phyloP scores from a whole-genome alignment of 257 asterid species.

The Solanum chmielewskii region DNA sequence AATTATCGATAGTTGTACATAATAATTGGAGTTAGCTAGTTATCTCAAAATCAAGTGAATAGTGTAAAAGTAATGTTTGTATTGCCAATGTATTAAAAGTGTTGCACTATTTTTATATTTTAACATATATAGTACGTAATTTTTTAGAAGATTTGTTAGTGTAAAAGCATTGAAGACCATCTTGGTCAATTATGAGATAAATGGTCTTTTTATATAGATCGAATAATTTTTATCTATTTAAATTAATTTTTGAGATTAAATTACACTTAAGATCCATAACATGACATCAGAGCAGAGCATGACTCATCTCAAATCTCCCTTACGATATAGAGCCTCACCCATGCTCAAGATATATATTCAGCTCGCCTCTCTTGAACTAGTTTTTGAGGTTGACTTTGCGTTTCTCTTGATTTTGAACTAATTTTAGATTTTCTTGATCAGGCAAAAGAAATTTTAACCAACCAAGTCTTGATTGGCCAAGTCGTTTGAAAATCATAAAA shows the following conservation, averaged over 20 bases:
- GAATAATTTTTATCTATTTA: too few species aligned
- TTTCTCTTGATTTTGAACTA: neutral
- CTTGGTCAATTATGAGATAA: neutral
- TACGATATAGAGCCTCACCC: neutral
- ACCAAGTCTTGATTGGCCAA: slow-evolving; percentile 40
- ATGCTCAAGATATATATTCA: neutral
- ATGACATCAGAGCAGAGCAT: neutral
- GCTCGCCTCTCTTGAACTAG: neutral
- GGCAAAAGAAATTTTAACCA: slow-evolving; percentile 29
- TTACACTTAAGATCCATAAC: too few species aligned
- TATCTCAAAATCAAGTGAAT: neutral
- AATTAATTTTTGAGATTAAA: too few species aligned
- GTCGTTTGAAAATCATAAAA: slow-evolving; percentile 42
- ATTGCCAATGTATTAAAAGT: neutral
- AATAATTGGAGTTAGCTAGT: neutral
- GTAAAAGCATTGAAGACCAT: neutral
- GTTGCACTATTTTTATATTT: too few species aligned
- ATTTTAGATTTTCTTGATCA: neutral
- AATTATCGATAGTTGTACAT: neutral
- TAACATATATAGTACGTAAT: neutral
- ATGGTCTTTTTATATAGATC: too few species aligned
- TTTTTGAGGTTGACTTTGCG: neutral
- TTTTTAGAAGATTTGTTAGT: neutral
- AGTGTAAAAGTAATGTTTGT: neutral
- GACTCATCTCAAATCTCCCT: neutral